Base-by-base conservation (phyloP, 768 basidiomycete species). In the Goffeauzyma gilvescens region DNA sequence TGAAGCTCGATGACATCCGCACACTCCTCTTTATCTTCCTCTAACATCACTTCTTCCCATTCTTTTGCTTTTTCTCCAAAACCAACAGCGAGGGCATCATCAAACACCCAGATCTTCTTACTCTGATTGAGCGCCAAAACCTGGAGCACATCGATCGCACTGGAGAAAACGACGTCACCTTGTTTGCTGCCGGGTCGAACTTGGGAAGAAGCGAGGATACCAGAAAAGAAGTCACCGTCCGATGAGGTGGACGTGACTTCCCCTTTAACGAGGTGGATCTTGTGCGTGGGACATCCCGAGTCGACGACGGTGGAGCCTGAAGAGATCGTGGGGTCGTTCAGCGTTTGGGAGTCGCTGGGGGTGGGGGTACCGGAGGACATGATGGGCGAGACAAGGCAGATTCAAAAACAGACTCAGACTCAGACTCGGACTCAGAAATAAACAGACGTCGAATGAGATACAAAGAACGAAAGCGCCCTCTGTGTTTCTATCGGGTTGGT, bases 1-100 rank as follows among this genome's bases (percentile, higher is more conserved):
- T 90, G 84, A 49, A 84, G 67, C 39, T 73, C 66, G 32, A 80
- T 69, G 5, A 81, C 73, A 33, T 47, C 41, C 4, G 54, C 49
- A 5, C 10, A 15, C 23, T 44, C 9, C 18, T 4, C 8, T 22
- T 7, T 13, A 23, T 41, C 41, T 43, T 13, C 13, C 17, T 17
- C n/a, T 46, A 38, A n/a, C 24, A n/a, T 40, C 10, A 32, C 21
- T 17, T 52, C 40, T 17, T 27, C 14, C 50, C 50, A 51, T 22
- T 51, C 48, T 10, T 32, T 10, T 5, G 22, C 26, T 38, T 49
- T 42, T 7, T 38, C 33, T 2, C 62, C 62, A 44, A 63, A 59
- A 2, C 62, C 62, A 12, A 63, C 50, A 22, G 51, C 32, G 12
- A 42, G 47, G 13, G 62, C 59, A 42, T 60, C 58, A 36, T 63